Base-by-base conservation (phyloP, 768 basidiomycete genomes). In the Pisolithus orientalis region DNA sequence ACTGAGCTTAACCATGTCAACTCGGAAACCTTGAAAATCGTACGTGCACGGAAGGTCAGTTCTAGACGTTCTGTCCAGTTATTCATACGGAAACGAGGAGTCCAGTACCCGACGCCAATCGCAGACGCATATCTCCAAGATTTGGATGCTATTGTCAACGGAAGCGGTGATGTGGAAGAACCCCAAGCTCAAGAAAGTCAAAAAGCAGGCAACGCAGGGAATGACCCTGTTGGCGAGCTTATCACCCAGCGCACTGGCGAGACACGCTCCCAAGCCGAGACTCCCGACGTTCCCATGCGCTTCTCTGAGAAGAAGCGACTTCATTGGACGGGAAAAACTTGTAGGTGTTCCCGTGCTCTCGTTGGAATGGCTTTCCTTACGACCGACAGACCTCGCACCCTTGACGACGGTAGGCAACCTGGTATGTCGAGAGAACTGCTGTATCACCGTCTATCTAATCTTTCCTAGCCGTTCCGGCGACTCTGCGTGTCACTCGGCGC, bases 391-490 rank as follows among this genome's bases (percentile, higher is more conserved):
- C 64, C 73, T 86, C 6, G 84, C 84, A 3, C 95, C 95, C 2
- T 70, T 98, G 17, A 97, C 95, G 1, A 98, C 95, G 0, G 93
- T 94, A 38, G 95, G 95, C 13, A 98, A 99, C 62, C 68, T 98
- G 65, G 94, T 92, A 64, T 42, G 49, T 55, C 29, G 28, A 48
- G 11, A 28, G 25, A 17, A 34, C 47, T 31, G 8, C 9, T 28
- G 3, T 43, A 17, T 9, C 17, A 24, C 8, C n/a, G 49, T 21
- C 44, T 17, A 49, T 39, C 39, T 46, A 25, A 21, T 38, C 42
- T 34, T 28, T 51, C 38, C 43, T 24, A 94, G 87, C 96, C 96
- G 2, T 99, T 98, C 75, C 83, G 96, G 16, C 80, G 94, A 10
- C 71, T 98, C 6, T 96, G 93, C 59, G 84, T 89, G 8, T 73